Base-by-base conservation (phyloP, 805 yeast genomes). In the Starmerella bombi region DNA sequence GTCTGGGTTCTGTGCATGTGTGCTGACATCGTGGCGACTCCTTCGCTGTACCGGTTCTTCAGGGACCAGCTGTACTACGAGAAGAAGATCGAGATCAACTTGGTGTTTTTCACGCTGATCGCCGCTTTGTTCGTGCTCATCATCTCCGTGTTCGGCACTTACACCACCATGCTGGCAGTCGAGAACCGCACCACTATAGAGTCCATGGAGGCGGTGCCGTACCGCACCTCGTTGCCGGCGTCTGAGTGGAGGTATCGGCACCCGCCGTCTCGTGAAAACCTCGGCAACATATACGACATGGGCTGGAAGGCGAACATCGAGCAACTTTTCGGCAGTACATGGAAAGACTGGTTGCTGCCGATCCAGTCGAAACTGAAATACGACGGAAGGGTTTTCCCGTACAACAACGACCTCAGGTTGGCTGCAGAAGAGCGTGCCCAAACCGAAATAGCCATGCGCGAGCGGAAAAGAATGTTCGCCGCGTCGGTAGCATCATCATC, bases 111-210 rank as follows among this genome's bases (percentile, higher is more conserved):
- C 32, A 70, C 74, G 46, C 59, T 82, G 3, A 37, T 77, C 2
- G 67, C 77, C 0, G 44, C 67, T 12, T 67, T 72, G 5, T 62
- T 83, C 44, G 63, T 70, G 3, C 41, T 81, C 0, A 54, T 74
- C 1, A 81, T 88, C 56, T 57, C 72, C 0, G 65, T 61, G 1
- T 77, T 80, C 48, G 53, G 58, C 3, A 43, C 53, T n/a, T 60
- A 56, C 50, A 69, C 75, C 38, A 44, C 72, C 2, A 81, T 72
- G 50, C 71, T 82, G 50, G 58, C 82, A 7, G 46, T 74, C 17
- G 59, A 57, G 9, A 88, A 88, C 61, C 62, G 65, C 44, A 86
- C 96, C 3, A 88, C 97, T 0, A 69, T 88, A 20, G 98, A 91
- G 60, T 64, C 75, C 5, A 51, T 65, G 61, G 70, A 65, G 46